These are phyloP conservation scores for Bruguiera hainesii DNA, from an alignment of 441 rosid genomes.

Conservation along the genomic window DNA sequence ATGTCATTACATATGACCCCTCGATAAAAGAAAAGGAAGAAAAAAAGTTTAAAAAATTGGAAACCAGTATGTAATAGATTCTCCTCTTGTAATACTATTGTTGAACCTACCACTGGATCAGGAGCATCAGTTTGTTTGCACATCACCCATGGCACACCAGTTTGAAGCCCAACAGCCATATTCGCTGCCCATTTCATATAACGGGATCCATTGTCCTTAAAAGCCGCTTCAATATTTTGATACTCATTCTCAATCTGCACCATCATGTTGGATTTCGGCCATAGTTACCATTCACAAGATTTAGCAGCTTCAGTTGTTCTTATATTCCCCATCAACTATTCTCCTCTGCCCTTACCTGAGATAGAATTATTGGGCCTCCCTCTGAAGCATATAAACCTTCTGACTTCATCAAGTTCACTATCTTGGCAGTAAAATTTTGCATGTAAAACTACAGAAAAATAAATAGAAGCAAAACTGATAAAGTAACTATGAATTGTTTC, in stretches of 20 bases:
- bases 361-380: conserved; percentile 82
- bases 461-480: neutral
- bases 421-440: conserved; percentile 54
- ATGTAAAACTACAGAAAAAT: conserved; percentile 44
- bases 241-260: conserved; percentile 80
- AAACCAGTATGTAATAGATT: too few species aligned
- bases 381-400: conserved; percentile 68
- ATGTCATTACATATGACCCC: too few species aligned
- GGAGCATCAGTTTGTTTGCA: conserved; percentile 93
- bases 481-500: too few species aligned
- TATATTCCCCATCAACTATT: neutral
- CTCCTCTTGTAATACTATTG: too few species aligned
- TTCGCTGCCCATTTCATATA: conserved; percentile 78
- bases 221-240: conserved; percentile 49
- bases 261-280: too few species aligned
- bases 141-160: conserved; percentile 96
- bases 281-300: too few species aligned
- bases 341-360: conserved; percentile 46
- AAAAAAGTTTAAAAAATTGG: neutral
- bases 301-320: too few species aligned
- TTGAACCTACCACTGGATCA: conserved; percentile 59
- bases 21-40: neutral
- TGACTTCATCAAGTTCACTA: conserved; percentile 66
- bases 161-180: conserved; percentile 64
- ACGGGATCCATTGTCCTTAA: conserved; percentile 39